These are phyloP conservation scores for Lepidopterella palustris DNA, from an alignment of 495 filamentous ascomycete genomes.

Conservation along the genomic window DNA sequence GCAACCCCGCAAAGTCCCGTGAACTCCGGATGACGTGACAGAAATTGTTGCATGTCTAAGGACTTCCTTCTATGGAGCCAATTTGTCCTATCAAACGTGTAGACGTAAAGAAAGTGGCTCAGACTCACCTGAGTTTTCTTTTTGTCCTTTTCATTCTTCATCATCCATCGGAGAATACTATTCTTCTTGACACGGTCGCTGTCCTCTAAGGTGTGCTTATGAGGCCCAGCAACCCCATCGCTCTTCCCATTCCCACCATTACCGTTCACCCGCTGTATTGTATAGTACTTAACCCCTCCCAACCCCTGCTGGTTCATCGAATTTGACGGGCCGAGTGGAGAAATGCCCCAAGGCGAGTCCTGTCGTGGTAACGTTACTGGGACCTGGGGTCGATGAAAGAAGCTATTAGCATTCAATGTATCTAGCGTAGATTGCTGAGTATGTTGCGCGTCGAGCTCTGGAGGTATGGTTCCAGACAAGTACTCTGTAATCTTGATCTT, in stretches of 20 bases:
- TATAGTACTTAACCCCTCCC: constrained; percentile 34
- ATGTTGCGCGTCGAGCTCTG: constrained; percentile 11
- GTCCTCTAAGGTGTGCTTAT: constrained; percentile 70
- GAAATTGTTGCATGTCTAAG: no score
- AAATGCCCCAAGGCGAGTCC: constrained; percentile 11
- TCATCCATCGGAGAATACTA: constrained; percentile 60
- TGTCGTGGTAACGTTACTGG: neutral
- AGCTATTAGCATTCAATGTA: neutral
- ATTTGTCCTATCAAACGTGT: neutral
- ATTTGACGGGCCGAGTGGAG: neutral
- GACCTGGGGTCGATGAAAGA: neutral
- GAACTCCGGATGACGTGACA: constrained; percentile 13
- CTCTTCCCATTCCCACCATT: constrained; percentile 69
- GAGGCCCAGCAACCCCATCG: constrained; percentile 56
- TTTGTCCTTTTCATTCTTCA: constrained; percentile 61
- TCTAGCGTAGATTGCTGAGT: constrained; percentile 18
- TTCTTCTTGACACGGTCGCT: constrained; percentile 85
- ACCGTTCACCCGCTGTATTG: constrained; percentile 60
- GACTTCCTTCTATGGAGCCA: neutral
- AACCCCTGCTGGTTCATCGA: constrained; percentile 3
- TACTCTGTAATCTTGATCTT: constrained; percentile 92
- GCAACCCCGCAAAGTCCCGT: constrained; percentile 6
- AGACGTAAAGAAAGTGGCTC: neutral
- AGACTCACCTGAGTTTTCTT: constrained; percentile 60
- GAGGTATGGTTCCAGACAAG: constrained; percentile 50